Evolutionary conservation across 208 protist species (phyloP).

Genomic region (Spongospora subterranea): DNA sequence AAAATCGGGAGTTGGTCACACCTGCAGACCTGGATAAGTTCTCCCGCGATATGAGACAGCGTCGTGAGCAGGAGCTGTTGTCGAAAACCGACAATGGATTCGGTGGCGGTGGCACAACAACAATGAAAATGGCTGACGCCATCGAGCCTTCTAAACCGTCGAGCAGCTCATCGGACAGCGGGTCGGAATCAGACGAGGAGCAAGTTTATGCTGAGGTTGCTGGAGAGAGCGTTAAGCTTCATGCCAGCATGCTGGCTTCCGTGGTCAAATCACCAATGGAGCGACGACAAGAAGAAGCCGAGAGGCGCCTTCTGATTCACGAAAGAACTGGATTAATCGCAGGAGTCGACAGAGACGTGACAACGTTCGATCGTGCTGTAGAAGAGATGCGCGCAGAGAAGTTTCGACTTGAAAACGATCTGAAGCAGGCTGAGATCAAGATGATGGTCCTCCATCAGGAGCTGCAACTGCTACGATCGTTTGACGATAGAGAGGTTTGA

Average conservation of each 20-base stretch:
- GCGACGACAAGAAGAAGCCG: not conserved
- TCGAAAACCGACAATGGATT: not conserved
- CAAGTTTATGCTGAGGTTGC: slow-evolving; percentile 73
- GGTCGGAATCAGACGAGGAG: not conserved
- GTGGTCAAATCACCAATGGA: slow-evolving; percentile 12
- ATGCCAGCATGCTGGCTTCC: not conserved
- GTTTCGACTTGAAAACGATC: slow-evolving; percentile 85
- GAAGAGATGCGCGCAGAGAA: slow-evolving; percentile 79
- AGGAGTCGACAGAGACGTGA: slow-evolving; percentile 13
- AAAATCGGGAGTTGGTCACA: slow-evolving; percentile 67
- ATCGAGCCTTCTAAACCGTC: not conserved
- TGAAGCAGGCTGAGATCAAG: slow-evolving; percentile 87
- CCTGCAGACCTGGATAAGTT: slow-evolving; percentile 51
- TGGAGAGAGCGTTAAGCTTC: slow-evolving; percentile 64
- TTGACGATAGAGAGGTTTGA: slow-evolving; percentile 82
- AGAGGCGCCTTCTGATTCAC: not conserved
- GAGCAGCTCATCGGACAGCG: not conserved
- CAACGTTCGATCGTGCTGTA: slow-evolving; percentile 68
- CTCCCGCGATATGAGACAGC: slow-evolving; percentile 49
- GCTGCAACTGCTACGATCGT: slow-evolving; percentile 87
- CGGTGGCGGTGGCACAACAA: not conserved
- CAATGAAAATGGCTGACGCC: too few species aligned
- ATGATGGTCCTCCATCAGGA: slow-evolving; percentile 90
- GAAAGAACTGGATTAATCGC: slow-evolving; percentile 51
- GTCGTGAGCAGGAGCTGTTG: slow-evolving; percentile 61